These are phyloP conservation scores for Pigoraptor vietnamica DNA, from an alignment of 78 protist species.

Conservation along the genomic window DNA sequence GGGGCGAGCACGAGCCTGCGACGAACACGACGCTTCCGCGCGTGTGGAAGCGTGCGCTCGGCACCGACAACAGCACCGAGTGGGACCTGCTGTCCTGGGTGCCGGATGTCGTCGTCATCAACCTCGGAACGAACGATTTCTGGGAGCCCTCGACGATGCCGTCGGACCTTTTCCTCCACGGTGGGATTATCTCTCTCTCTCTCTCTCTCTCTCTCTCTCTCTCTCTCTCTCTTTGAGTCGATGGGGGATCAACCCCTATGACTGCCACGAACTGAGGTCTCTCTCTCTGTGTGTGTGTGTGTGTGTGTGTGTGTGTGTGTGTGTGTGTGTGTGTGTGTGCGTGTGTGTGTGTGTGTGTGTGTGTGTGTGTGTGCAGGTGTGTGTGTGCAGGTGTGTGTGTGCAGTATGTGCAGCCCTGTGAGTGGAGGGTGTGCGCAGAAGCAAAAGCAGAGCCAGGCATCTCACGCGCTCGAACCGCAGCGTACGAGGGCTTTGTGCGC, in stretches of 20 bases:
- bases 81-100: not conserved
- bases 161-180: not conserved
- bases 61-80: not conserved
- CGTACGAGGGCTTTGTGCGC: not conserved
- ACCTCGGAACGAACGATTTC: not conserved
- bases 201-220: too few species aligned
- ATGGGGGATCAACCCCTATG: too few species aligned
- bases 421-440: not conserved
- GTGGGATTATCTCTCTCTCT: not conserved
- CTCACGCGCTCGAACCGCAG: too few species aligned
- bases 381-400: too few species aligned
- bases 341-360: too few species aligned
- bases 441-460: not conserved
- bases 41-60: not conserved
- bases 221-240: too few species aligned
- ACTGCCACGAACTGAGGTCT: too few species aligned
- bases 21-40: not conserved
- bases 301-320: too few species aligned
- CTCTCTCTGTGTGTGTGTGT: too few species aligned
- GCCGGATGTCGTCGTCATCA: not conserved
- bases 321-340: too few species aligned
- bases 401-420: too few species aligned
- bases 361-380: too few species aligned
- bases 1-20: not conserved
- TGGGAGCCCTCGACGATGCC: not conserved